phyloP scores from a whole-genome alignment of 768 basidiomycete genomes.

The Russula abietina region DNA sequence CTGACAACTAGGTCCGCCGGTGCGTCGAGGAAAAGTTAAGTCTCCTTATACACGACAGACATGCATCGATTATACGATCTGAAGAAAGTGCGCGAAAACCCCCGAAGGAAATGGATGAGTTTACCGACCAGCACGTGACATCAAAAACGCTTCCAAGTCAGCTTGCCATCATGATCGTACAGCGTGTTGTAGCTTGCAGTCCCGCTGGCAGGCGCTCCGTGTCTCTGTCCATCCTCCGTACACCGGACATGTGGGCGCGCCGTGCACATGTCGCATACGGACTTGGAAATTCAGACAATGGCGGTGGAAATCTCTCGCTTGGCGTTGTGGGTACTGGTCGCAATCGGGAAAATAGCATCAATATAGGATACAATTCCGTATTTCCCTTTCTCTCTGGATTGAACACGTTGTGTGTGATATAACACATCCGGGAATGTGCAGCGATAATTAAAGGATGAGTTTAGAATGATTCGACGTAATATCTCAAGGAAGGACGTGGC shows the following conservation, averaged over 20 bases:
- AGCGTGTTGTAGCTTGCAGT: no score
- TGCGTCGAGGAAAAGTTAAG: background rate
- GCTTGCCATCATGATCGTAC: no score
- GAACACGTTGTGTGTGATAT: background rate
- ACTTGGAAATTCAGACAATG: background rate
- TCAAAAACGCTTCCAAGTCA: background rate
- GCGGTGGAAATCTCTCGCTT: background rate
- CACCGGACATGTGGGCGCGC: background rate
- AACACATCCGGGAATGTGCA: no score
- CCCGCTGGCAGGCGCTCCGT: background rate
- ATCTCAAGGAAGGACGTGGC: background rate
- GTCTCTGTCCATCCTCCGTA: background rate
- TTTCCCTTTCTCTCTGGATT: background rate
- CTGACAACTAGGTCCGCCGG: background rate
- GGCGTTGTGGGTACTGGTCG: background rate
- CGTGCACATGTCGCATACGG: background rate
- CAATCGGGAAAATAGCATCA: background rate
- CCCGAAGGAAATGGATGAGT: background rate
- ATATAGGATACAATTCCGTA: background rate
- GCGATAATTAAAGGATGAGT: background rate
- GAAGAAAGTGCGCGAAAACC: background rate
- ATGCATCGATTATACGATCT: background rate
- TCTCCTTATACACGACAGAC: background rate
- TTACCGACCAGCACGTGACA: background rate
- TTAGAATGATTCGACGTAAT: background rate